Evolutionary conservation across 2,329 filamentous ascomycete genomes (phyloP).

Genomic region (Hymenoscyphus fructigenus): DNA sequence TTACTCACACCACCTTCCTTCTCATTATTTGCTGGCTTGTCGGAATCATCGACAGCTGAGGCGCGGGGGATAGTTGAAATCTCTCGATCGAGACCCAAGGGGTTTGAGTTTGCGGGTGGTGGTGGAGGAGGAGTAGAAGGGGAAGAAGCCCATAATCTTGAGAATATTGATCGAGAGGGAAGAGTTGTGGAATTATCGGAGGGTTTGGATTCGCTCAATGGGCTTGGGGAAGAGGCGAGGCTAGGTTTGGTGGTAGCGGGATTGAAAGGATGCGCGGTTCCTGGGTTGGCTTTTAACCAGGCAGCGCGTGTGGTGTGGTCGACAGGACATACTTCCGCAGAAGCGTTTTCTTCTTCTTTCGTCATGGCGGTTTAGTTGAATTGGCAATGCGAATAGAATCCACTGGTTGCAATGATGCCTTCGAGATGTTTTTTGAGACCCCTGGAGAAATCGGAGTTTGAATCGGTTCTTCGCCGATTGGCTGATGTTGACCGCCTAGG

Average conservation of each 20-base stretch:
- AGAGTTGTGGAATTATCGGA: conserved; percentile 41
- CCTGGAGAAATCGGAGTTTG: neutral
- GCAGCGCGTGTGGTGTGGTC: conserved; percentile 85
- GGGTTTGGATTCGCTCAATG: conserved; percentile 36
- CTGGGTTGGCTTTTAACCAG: conserved; percentile 62
- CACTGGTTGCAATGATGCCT: conserved; percentile 16
- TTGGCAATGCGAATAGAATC: conserved; percentile 4
- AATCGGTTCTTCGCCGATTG: conserved; percentile 25
- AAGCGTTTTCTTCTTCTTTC: conserved; percentile 26
- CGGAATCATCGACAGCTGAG: conserved; percentile 40
- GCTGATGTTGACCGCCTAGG: conserved; percentile 24
- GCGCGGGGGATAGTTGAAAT: conserved; percentile 78
- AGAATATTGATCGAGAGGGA: conserved; percentile 24
- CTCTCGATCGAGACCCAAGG: conserved; percentile 66
- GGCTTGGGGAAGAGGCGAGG: conserved; percentile 18
- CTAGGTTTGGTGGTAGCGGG: conserved; percentile 33
- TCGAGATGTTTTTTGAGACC: conserved; percentile 19
- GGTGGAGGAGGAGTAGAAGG: conserved; percentile 12
- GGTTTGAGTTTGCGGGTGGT: conserved; percentile 11
- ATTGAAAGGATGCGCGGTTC: conserved; percentile 28
- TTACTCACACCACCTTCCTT: conserved; percentile 67
- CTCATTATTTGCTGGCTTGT: conserved; percentile 69
- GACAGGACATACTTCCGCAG: conserved; percentile 69
- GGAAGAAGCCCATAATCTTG: conserved; percentile 20
- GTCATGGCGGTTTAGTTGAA: conserved; percentile 29